Base-by-base conservation (phyloP, 2,329 filamentous ascomycete species). In the Verticillium isaacii region DNA sequence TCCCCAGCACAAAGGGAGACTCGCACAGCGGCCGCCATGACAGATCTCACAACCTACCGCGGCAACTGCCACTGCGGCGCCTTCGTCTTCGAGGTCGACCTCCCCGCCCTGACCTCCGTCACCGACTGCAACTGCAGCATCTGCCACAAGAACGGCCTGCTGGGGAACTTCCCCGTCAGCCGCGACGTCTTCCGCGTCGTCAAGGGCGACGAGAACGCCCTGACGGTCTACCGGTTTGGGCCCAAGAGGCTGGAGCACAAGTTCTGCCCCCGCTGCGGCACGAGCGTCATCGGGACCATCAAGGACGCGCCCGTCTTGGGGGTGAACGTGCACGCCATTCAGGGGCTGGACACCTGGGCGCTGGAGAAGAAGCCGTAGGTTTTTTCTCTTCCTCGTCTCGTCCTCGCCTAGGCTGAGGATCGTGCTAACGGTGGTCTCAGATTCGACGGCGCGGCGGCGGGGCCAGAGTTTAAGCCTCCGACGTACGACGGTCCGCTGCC, bases 61-160 rank as follows among this genome's bases (percentile, higher is more conserved):
- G 84, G 82, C 70, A 85, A 82, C 71, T 87, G 84, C 75, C 83
- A 86, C 70, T 87, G 84, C 70, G 79, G 76, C 6, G 75, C 77
- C 45, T 84, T 82, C 65, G 74, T 84, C 64, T 87, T 80, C 69
- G 81, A 82, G 68, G 68, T 77, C 60, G 70, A 75, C 2, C 56
- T 86, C 14, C 84, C 86, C 25, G 84, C 89, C 69, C 79, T 90
- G 63, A 85, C 83, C 56, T 72, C 78, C 5, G 80, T 79, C 6
- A 70, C 73, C 5, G 78, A 84, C 68, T 89, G 89, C 74, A 87
- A 88, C 72, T 91, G 89, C 75, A 89, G 86, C 74, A 84, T 89
- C 65, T 89, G 89, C 70, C 68, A 65, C 67, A 82, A 78, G 66
- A 82, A 82, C 69, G 79, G 73, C 17, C 78, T 79, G 54, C 68